Evolutionary conservation across 169 alveolate species (phyloP).

Genomic region (Perkinsus olseni): DNA sequence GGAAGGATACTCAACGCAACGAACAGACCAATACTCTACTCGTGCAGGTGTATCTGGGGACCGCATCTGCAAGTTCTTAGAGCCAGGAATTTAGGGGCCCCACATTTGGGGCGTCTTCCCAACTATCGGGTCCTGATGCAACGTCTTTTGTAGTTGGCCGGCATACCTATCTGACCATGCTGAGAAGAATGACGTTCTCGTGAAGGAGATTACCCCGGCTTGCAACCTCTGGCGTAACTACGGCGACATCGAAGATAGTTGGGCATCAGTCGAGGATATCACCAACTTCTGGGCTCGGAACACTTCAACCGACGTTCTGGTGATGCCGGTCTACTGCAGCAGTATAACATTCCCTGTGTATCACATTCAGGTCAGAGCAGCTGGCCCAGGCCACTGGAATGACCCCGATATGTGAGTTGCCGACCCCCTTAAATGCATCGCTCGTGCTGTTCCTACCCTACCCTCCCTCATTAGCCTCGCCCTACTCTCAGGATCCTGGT

Average conservation of each 20-base stretch:
- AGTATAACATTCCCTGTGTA: not conserved
- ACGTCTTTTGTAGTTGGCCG: not conserved
- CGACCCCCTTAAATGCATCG: too few relatives aligned
- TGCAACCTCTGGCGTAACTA: not conserved
- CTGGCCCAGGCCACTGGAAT: constrained; percentile 65
- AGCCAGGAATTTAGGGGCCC: too few relatives aligned
- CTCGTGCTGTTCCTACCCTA: not conserved
- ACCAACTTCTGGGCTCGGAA: not conserved
- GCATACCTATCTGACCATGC: not conserved
- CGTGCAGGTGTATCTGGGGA: not conserved
- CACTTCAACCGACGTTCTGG: not conserved
- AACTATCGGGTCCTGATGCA: too few relatives aligned
- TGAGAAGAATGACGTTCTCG: not conserved
- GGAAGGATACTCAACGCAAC: not conserved
- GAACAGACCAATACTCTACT: not conserved
- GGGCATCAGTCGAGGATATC: not conserved
- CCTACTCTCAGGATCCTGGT: constrained; percentile 12
- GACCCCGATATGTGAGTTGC: constrained; percentile 67
- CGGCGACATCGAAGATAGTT: not conserved
- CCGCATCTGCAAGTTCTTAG: too few relatives aligned
- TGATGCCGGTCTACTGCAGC: not conserved
- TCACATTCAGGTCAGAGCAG: constrained; percentile 8
- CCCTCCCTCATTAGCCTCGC: not conserved
- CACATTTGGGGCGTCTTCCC: too few relatives aligned
- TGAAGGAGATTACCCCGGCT: not conserved